phyloP scores from a whole-genome alignment of 345 rosid species.

The Brassica incana region DNA sequence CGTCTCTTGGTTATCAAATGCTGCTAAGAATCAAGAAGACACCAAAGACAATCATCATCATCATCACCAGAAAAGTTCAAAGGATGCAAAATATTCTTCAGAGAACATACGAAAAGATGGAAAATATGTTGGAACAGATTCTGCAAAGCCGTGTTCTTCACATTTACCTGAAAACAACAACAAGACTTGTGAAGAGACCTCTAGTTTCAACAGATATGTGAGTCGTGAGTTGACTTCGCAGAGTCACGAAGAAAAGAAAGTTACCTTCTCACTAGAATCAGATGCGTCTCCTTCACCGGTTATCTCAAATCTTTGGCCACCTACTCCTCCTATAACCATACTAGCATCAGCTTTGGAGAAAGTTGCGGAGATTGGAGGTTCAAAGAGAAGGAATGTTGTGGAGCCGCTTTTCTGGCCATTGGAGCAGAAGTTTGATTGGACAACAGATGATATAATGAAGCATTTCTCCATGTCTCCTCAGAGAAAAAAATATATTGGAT shows the following conservation, averaged over 20 bases:
- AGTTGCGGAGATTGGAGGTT: background rate
- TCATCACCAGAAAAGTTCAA: background rate
- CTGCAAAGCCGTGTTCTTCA: background rate
- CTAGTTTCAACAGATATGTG: background rate
- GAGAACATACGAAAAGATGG: background rate
- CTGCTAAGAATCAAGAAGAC: background rate
- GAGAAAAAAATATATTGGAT: background rate
- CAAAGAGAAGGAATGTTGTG: background rate
- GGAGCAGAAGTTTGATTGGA: background rate
- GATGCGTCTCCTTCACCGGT: background rate
- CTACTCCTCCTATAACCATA: background rate
- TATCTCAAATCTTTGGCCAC: background rate
- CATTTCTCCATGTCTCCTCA: background rate
- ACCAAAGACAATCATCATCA: background rate
- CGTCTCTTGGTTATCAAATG: background rate
- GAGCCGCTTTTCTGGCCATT: background rate
- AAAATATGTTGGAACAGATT: background rate
- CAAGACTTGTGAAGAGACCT: background rate
- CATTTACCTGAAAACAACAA: background rate
- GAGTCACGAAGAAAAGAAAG: conserved; percentile 2
- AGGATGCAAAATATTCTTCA: background rate
- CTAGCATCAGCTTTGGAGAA: background rate
- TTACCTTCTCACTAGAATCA: background rate
- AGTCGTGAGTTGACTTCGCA: background rate
- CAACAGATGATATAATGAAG: background rate